Base-by-base conservation (phyloP, 768 basidiomycete genomes). In the Leccinum sublutescens region DNA sequence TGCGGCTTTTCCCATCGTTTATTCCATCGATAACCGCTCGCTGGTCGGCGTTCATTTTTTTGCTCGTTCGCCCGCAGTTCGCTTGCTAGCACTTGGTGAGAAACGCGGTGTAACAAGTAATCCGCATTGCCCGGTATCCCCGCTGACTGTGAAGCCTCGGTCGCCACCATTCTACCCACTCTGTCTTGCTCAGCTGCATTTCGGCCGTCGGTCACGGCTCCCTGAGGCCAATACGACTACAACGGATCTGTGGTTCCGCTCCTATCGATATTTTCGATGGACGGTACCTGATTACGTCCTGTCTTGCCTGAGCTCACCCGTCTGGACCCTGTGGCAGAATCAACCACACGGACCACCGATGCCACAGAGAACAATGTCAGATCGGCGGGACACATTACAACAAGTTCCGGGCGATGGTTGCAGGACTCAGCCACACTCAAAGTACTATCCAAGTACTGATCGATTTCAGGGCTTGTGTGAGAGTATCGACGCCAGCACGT, bases 101-200 rank as follows among this genome's bases (percentile, higher is more conserved):
- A 7, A 23, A 25, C 48, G 48, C 23, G 19, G 6, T 49, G 10
- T 25, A 14, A 5, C 50, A 51, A 12, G 15, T 25, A 51, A n/a
- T 49, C 27, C 10, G 6, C 50, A 49, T 51, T 31, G 15, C 48
- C 19, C 23, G 23, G 21, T 25, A 19, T 10, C 31, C 29, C 17
- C 8, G 34, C 23, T 63, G 55, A 62, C 55, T 50, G 19, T 17
- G 25, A 9, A 12, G 19, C 23, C 27, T 51, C 47, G 47, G 38
- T 56, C 48, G 14, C 47, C 54, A 36, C 47, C 36, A 23, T n/a
- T 43, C 8, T 27, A 23, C 54, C 50, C 27, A 56, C 10, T 15
- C 12, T 27, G 40, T 53, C 53, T 55, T 55, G 40, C 53, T 59
- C 57, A 52, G 54, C 62, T 54, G 15, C 21, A 19, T 45, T n/a